phyloP scores from a whole-genome alignment of 345 rosid genomes.

The Abelmoschus esculentus region DNA sequence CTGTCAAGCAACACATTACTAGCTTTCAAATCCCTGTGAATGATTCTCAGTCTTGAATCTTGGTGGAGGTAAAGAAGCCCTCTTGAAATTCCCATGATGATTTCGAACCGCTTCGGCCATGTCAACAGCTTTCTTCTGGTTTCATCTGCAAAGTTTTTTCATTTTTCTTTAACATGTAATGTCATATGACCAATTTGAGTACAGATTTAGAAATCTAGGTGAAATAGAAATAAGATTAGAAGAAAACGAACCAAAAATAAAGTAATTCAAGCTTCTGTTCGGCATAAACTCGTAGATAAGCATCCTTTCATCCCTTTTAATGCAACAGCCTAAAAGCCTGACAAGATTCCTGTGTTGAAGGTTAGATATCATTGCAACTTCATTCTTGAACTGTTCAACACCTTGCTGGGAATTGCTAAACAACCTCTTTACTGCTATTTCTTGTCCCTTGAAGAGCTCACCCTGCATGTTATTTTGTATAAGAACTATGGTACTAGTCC shows the following conservation, averaged over 20 bases:
- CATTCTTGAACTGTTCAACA: neutral
- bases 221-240: neutral
- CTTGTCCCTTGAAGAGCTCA: slow-evolving; percentile 2
- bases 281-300: slow-evolving; percentile 31
- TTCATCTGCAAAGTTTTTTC: slow-evolving; percentile 18
- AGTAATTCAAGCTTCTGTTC: neutral
- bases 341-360: neutral
- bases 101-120: slow-evolving; percentile 30
- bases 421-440: slow-evolving; percentile 21
- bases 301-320: slow-evolving; percentile 22
- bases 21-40: slow-evolving; percentile 28
- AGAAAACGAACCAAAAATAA: neutral
- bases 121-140: slow-evolving; percentile 12
- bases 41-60: slow-evolving; percentile 33
- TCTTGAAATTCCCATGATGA: slow-evolving; percentile 30
- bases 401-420: neutral
- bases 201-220: neutral
- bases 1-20: slow-evolving; percentile 4
- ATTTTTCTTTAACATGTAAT: neutral
- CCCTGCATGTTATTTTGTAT: neutral
- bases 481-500: neutral
- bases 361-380: neutral
- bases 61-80: slow-evolving; percentile 39
- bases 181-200: neutral
- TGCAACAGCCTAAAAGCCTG: neutral